Evolutionary conservation across 768 basidiomycete species (phyloP).

Genomic region (Tulasnella calospora): DNA sequence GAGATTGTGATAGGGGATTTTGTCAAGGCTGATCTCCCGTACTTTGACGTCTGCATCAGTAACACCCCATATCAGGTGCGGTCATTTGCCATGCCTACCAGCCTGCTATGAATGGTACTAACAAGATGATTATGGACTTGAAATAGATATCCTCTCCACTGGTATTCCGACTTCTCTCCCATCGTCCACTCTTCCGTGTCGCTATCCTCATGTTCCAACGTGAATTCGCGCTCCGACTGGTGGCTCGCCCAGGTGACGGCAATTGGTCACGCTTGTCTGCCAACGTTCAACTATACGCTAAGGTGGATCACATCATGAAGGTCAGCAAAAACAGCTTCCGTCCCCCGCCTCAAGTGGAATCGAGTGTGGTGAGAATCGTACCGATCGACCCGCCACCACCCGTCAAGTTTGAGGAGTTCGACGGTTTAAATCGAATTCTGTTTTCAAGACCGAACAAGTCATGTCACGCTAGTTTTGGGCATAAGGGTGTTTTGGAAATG

Average conservation of each 20-base stretch:
- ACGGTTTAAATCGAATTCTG: constrained; percentile 85
- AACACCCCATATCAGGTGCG: constrained; percentile 94
- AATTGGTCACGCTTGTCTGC: constrained; percentile 93
- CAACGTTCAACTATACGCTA: constrained; percentile 95
- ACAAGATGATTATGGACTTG: neutral
- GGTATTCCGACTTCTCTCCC: constrained; percentile 93
- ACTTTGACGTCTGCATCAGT: constrained; percentile 98
- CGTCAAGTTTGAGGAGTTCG: constrained; percentile 94
- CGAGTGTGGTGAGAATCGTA: constrained; percentile 82
- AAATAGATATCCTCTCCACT: constrained; percentile 85
- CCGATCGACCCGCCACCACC: constrained; percentile 95
- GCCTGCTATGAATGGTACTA: neutral
- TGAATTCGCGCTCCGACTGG: constrained; percentile 90
- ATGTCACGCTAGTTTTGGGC: constrained; percentile 78
- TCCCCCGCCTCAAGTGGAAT: constrained; percentile 92
- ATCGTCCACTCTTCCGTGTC: constrained; percentile 87
- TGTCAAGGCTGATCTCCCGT: constrained; percentile 95
- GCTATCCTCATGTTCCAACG: constrained; percentile 99
- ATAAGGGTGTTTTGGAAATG: constrained; percentile 93
- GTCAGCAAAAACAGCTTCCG: constrained; percentile 97
- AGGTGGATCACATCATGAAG: constrained; percentile 93
- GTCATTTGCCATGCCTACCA: neutral
- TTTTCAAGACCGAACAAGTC: constrained; percentile 90
- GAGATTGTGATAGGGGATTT: constrained; percentile 97
- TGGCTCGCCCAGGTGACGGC: constrained; percentile 74